Percentiles rank a stretch among this genome's conserved stretches.
phyloP scores from a whole-genome alignment of 768 basidiomycete species.

The Mrakia gelida region DNA sequence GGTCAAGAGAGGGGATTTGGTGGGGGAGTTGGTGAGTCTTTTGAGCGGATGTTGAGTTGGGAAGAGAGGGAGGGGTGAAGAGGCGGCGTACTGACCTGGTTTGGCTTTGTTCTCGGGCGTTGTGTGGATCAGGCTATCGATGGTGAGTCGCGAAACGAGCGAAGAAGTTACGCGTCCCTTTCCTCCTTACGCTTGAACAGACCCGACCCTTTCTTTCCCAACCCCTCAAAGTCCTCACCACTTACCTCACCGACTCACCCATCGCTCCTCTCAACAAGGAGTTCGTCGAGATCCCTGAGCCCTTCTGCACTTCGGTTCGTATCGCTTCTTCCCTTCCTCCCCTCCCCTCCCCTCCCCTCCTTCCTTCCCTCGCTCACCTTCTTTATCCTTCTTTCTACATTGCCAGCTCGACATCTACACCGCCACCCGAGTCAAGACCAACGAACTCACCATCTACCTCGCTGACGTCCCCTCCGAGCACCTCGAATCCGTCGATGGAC shows the following conservation, averaged over 20 bases:
- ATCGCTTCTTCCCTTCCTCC: constrained; percentile 17
- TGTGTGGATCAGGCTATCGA: constrained; percentile 14
- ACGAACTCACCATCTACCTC: constrained; percentile 70
- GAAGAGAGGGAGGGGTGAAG: too few relatives aligned
- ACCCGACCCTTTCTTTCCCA: neutral
- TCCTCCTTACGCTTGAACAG: neutral
- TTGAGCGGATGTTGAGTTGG: neutral
- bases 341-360: constrained; percentile 18
- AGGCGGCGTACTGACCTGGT: too few relatives aligned
- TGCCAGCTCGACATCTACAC: constrained; percentile 75
- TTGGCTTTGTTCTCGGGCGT: too few relatives aligned
- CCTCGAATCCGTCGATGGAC: constrained; percentile 65
- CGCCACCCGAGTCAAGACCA: constrained; percentile 64
- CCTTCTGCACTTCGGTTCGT: constrained; percentile 59
- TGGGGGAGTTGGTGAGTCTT: constrained; percentile 19
- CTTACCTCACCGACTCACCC: constrained; percentile 71
- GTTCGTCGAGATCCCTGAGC: constrained; percentile 84
- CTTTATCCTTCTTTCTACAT: constrained; percentile 38
- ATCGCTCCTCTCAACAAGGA: constrained; percentile 60
- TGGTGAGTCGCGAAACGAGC: neutral
- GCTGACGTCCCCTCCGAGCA: constrained; percentile 78
- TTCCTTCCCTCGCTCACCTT: constrained; percentile 28
- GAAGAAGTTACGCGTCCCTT: too few relatives aligned
- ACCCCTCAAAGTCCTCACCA: constrained; percentile 54
- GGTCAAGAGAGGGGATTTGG: constrained; percentile 19